phyloP scores from a whole-genome alignment of 352 stramenopile species.

The Phytophthora aleatoria region DNA sequence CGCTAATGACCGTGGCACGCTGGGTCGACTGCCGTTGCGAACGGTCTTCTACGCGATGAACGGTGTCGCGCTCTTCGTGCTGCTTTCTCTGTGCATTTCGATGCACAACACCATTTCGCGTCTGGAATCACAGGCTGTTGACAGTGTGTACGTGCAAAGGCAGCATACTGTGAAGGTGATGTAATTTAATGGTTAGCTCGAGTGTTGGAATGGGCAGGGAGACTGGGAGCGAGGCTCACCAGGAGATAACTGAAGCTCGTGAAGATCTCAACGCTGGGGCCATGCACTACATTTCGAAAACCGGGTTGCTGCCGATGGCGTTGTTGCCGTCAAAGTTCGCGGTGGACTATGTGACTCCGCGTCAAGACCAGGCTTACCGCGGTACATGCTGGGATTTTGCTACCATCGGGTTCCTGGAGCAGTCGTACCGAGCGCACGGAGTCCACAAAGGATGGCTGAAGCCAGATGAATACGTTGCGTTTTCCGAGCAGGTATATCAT shows the following conservation, averaged over 20 bases:
- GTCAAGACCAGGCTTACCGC: constrained; percentile 73
- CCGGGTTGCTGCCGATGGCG: constrained; percentile 61
- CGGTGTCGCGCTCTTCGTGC: constrained; percentile 54
- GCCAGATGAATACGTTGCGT: constrained; percentile 72
- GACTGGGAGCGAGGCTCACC: constrained; percentile 17
- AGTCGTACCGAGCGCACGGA: constrained; percentile 77
- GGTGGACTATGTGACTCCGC: constrained; percentile 76
- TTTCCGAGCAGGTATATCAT: constrained; percentile 68
- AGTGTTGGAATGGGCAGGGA: constrained; percentile 11
- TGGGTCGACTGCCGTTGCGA: constrained; percentile 28
- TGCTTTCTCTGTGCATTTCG: constrained; percentile 66
- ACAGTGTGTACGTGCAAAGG: constrained; percentile 27
- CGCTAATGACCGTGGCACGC: constrained; percentile 1
- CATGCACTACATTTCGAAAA: constrained; percentile 26
- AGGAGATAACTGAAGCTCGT: constrained; percentile 16
- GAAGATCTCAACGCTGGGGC: constrained; percentile 10
- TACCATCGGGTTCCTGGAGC: constrained; percentile 77
- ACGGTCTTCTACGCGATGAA: constrained; percentile 66
- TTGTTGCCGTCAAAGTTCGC: constrained; percentile 82
- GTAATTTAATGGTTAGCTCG: not conserved
- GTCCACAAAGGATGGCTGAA: constrained; percentile 71
- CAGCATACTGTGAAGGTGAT: not conserved
- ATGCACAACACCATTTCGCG: constrained; percentile 75
- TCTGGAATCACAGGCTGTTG: constrained; percentile 35
- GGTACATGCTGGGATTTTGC: constrained; percentile 88